Conservation (phyloP, 768 basidiomycete genomes). For the Podaxis rugospora region DNA sequence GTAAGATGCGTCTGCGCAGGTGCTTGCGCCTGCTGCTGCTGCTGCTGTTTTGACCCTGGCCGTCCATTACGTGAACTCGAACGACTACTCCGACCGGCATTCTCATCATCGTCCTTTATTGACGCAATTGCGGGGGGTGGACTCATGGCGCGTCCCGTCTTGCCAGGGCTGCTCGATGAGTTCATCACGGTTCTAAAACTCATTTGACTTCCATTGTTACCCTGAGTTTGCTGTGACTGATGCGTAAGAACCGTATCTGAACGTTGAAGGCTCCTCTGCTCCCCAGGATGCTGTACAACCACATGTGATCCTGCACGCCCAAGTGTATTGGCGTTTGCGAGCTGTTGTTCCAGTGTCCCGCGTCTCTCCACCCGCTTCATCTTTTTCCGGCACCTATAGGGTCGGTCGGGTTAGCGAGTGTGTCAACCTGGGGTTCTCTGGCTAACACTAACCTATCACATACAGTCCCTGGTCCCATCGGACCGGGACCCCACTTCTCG, state of each 20-base stretch:
- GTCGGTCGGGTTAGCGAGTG: not conserved
- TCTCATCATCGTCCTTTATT: conserved; percentile 6
- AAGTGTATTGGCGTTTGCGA: conserved; percentile 14
- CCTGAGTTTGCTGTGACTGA: not conserved
- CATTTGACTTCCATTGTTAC: conserved; percentile 7
- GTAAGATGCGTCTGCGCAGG: not conserved
- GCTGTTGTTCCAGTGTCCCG: conserved; percentile 52
- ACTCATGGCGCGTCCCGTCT: conserved; percentile 5
- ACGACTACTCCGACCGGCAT: not conserved
- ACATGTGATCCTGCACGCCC: conserved; percentile 14
- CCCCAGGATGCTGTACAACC: not conserved
- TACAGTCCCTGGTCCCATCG: conserved; percentile 78
- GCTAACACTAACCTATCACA: conserved; percentile 58
- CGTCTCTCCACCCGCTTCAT: conserved; percentile 81
- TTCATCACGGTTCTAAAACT: conserved; percentile 3
- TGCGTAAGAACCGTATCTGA: conserved; percentile 12
- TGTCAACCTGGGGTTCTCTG: not conserved
- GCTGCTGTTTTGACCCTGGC: not conserved
- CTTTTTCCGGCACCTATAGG: conserved; percentile 68
- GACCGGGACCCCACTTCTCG: conserved; percentile 86
- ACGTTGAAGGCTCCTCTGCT: conserved; percentile 1
- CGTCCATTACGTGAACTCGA: conserved; percentile 8
- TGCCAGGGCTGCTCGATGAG: not conserved
- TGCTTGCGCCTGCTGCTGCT: not conserved
- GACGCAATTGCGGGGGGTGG: conserved; percentile 9